These are phyloP conservation scores for Coemansia sp. DNA, from an alignment of 192 early-diverging fungal genomes.

Conservation along the genomic window DNA sequence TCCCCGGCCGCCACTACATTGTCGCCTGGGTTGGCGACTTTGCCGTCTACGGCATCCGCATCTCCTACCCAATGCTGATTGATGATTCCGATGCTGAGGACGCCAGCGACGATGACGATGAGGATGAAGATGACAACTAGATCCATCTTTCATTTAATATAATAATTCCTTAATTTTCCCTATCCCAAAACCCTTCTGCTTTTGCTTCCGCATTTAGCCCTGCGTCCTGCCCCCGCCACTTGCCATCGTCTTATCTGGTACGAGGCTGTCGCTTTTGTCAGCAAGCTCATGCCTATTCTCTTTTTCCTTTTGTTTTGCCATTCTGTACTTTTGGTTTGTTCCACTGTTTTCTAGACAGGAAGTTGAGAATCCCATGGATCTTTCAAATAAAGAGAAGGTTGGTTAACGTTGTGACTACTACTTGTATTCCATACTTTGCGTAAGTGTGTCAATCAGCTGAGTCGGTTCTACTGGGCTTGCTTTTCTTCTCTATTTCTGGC, in stretches of 20 bases:
- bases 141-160: conserved; percentile 7
- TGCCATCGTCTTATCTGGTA: too few relatives aligned
- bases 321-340: too few relatives aligned
- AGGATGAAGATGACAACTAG: conserved; percentile 18
- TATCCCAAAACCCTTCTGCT: neutral
- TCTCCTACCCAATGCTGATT: conserved; percentile 51
- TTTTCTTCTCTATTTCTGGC: neutral
- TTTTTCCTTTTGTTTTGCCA: too few relatives aligned
- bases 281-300: too few relatives aligned
- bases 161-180: neutral
- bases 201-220: neutral
- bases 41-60: conserved; percentile 54
- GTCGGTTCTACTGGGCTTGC: too few relatives aligned
- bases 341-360: neutral
- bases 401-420: too few relatives aligned
- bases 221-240: neutral
- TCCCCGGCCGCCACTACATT: conserved; percentile 55
- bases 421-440: too few relatives aligned
- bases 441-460: too few relatives aligned
- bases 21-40: conserved; percentile 54
- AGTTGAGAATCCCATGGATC: neutral
- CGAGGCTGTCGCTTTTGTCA: too few relatives aligned
- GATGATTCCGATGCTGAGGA: conserved; percentile 38
- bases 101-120: conserved; percentile 24
- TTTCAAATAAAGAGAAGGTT: conserved; percentile 6